Conservation (phyloP, 495 filamentous ascomycete species). For the Viridothelium virens region DNA sequence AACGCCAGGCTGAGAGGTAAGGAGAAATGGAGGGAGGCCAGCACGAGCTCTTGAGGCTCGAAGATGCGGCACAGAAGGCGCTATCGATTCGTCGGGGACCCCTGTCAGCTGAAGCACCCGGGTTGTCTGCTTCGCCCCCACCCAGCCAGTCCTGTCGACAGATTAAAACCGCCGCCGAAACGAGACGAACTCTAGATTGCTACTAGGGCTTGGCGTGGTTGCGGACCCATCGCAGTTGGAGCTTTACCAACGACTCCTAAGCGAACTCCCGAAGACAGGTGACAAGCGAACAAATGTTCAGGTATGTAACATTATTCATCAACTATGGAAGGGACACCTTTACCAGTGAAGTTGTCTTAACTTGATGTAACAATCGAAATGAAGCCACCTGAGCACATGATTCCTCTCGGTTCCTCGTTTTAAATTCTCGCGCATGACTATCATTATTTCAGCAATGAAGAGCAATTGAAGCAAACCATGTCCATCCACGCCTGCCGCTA, state of each 20-base stretch:
- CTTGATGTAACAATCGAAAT: background rate
- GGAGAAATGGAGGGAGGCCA: background rate
- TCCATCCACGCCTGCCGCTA: background rate
- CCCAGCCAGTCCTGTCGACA: background rate
- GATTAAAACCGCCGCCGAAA: background rate
- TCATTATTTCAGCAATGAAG: background rate
- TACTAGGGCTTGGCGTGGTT: background rate
- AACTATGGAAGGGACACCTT: too few species aligned
- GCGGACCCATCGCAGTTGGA: background rate
- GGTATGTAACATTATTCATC: too few species aligned
- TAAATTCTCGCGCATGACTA: too few species aligned
- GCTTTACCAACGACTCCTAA: background rate
- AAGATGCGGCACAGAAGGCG: background rate
- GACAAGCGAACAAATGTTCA: background rate
- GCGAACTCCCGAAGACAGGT: background rate
- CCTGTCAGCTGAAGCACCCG: background rate
- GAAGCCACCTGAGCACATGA: background rate
- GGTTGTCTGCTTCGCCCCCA: background rate
- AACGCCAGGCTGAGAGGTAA: background rate
- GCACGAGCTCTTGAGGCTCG: slow-evolving; percentile 3
- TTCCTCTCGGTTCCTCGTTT: background rate
- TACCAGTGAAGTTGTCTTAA: too few species aligned
- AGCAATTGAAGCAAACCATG: background rate
- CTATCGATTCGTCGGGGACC: slow-evolving; percentile 6
- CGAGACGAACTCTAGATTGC: background rate